Evolutionary conservation across 2,329 filamentous ascomycete species (phyloP).

Genomic region (Trichoderma sp.): DNA sequence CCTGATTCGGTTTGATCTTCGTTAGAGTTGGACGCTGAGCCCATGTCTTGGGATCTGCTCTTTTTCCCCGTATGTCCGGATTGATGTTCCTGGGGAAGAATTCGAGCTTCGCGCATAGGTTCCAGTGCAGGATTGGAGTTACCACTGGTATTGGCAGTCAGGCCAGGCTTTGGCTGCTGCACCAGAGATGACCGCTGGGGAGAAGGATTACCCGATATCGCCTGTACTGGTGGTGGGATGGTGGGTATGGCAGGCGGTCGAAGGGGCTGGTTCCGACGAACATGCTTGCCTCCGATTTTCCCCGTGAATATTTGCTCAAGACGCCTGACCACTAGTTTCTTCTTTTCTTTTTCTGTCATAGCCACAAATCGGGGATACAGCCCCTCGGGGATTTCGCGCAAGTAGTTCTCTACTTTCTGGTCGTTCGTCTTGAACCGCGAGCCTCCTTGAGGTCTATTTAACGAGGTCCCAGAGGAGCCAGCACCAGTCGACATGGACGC

Average conservation of each 20-base stretch:
- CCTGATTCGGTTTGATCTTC: slow-evolving; percentile 46
- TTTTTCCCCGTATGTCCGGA: slow-evolving; percentile 37
- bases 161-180: not conserved
- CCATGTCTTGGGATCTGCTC: slow-evolving; percentile 41
- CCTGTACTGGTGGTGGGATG: slow-evolving; percentile 19
- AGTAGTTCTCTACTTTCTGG: slow-evolving; percentile 65
- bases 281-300: slow-evolving; percentile 49
- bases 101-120: slow-evolving; percentile 47
- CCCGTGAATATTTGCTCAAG: slow-evolving; percentile 82
- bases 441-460: slow-evolving; percentile 37
- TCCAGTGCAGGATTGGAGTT: slow-evolving; percentile 29
- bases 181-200: slow-evolving; percentile 20
- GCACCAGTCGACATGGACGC: slow-evolving; percentile 62
- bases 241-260: slow-evolving; percentile 24
- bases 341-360: slow-evolving; percentile 71
- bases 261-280: slow-evolving; percentile 22
- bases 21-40: slow-evolving; percentile 47
- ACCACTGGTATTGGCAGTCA: not conserved
- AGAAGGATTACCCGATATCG: slow-evolving; percentile 30
- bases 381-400: slow-evolving; percentile 69
- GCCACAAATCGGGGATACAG: slow-evolving; percentile 58
- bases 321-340: slow-evolving; percentile 71
- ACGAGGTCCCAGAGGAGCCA: slow-evolving; percentile 42
- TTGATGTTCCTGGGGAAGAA: slow-evolving; percentile 37
- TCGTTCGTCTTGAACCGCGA: slow-evolving; percentile 44